Evolutionary conservation across 345 rosid species (phyloP).

Genomic region (Clausena lansium): DNA sequence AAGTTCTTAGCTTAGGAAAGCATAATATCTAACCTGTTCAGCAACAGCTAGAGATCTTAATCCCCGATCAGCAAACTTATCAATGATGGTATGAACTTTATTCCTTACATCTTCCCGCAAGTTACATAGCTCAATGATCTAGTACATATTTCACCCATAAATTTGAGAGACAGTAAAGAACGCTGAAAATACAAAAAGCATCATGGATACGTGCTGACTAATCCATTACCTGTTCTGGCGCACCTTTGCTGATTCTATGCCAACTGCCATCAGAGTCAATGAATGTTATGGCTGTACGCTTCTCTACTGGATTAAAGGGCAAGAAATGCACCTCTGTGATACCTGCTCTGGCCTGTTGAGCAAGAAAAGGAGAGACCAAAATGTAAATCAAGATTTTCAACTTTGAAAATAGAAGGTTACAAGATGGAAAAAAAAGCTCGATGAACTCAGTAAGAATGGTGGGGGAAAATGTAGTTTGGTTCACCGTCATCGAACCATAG

Average conservation of each 20-base stretch:
- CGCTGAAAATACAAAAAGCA: background rate
- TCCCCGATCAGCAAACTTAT: slow-evolving; percentile 84
- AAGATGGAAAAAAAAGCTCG: background rate
- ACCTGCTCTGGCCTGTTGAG: slow-evolving; percentile 66
- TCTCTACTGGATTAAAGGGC: slow-evolving; percentile 85
- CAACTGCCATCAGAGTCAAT: slow-evolving; percentile 59
- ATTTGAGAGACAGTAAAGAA: background rate
- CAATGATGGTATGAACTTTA: slow-evolving; percentile 77
- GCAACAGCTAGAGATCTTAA: slow-evolving; percentile 77
- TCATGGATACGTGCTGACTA: background rate
- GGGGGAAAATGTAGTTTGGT: background rate
- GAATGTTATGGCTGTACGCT: slow-evolving; percentile 86
- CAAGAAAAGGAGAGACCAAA: background rate
- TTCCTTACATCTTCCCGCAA: slow-evolving; percentile 55
- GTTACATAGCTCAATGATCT: slow-evolving; percentile 76
- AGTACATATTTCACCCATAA: background rate
- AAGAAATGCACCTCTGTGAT: slow-evolving; percentile 75
- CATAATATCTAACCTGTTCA: slow-evolving; percentile 48
- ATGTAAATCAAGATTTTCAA: background rate
- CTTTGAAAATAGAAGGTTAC: background rate
- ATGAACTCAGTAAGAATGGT: background rate
- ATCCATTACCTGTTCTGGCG: slow-evolving; percentile 69
- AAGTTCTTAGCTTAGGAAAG: background rate
- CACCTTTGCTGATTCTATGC: slow-evolving; percentile 85
- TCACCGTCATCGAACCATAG: background rate